Base-by-base conservation (phyloP, 2,329 filamentous ascomycete species). In the Alternaria tenuissima region DNA sequence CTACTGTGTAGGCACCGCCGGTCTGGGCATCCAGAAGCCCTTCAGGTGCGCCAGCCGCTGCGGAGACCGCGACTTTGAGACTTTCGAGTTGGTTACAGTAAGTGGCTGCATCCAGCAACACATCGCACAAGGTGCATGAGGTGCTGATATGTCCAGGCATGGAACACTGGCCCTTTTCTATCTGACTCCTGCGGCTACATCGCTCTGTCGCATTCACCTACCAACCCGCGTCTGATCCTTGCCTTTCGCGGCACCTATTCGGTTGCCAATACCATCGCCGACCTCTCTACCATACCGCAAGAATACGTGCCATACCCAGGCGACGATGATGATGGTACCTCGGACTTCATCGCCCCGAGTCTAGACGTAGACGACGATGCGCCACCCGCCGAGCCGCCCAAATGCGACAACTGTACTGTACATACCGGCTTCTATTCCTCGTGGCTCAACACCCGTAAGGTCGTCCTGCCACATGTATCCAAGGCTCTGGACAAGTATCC, bases 181-280 rank as follows among this genome's bases (percentile, higher is more conserved):
- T 91, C 90, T 62, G 95, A 98, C 78, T 96, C 92, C 68, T 97
- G 93, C 78, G 95, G 95, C 62, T 99, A 96, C 79, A 89, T 98
- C 57, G 94, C 92, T 0, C 82, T 98, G n/a, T 94, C 95, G 64
- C 91, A 96, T 73, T 68, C 80, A 4, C 85, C 85, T 3, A 82
- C 81, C 5, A 76, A 81, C 20, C 84, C 85, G 46, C 85, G 89
- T 59, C 91, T 99, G 57, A 83, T 98, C 46, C 86, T 98, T 38
- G 94, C 93, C 8, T 98, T 98, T 73, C 89, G 95, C 47, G 95
- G 95, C 24, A 98, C 95, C 14, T 97, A 98, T 79, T 97, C 93
- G 67, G 86, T 99, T 70, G 87, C 93, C 54, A 97, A 98, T 77
- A 94, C 94, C 12, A 89, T 99, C 63, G 86, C 93, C 51, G 95